Conservation (phyloP, 2,329 filamentous ascomycete species). For the Pseudogymnoascus sp. region DNA sequence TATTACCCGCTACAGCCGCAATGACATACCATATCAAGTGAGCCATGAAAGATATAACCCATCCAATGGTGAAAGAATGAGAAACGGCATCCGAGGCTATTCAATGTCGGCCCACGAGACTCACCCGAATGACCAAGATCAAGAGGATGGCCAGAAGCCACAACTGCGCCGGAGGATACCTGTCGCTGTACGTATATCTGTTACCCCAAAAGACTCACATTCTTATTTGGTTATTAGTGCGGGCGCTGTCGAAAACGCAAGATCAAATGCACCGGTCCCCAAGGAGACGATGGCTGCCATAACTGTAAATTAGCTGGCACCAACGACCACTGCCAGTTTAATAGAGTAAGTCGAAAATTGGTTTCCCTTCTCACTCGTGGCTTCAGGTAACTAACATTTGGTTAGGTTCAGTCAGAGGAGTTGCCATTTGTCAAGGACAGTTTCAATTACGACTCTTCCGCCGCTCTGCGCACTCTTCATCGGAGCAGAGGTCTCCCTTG, state of each 20-base stretch:
- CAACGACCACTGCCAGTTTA: slow-evolving; percentile 63
- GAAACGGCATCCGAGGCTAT: slow-evolving; percentile 15
- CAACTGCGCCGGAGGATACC: slow-evolving; percentile 37
- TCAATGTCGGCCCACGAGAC: slow-evolving; percentile 16
- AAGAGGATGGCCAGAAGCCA: slow-evolving; percentile 19
- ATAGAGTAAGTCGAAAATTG: slow-evolving; percentile 51
- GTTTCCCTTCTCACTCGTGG: not conserved
- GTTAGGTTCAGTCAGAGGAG: slow-evolving; percentile 4
- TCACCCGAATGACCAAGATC: slow-evolving; percentile 17
- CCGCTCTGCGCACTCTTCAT: slow-evolving; percentile 17
- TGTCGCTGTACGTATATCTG: slow-evolving; percentile 36
- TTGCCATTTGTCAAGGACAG: slow-evolving; percentile 20
- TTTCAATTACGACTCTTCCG: slow-evolving; percentile 19
- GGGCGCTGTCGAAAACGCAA: slow-evolving; percentile 84
- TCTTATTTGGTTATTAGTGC: slow-evolving; percentile 48
- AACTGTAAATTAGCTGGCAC: slow-evolving; percentile 70
- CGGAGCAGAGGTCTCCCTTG: slow-evolving; percentile 9
- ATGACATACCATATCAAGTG: slow-evolving; percentile 21
- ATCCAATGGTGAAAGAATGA: slow-evolving; percentile 12
- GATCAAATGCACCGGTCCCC: slow-evolving; percentile 87
- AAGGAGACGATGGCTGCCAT: slow-evolving; percentile 69
- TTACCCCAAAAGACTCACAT: slow-evolving; percentile 4
- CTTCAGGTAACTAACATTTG: not conserved
- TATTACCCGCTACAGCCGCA: slow-evolving; percentile 19
- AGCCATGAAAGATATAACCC: slow-evolving; percentile 22